phyloP scores from a whole-genome alignment of 2,329 filamentous ascomycete species.

The Ciborinia camelliae region DNA sequence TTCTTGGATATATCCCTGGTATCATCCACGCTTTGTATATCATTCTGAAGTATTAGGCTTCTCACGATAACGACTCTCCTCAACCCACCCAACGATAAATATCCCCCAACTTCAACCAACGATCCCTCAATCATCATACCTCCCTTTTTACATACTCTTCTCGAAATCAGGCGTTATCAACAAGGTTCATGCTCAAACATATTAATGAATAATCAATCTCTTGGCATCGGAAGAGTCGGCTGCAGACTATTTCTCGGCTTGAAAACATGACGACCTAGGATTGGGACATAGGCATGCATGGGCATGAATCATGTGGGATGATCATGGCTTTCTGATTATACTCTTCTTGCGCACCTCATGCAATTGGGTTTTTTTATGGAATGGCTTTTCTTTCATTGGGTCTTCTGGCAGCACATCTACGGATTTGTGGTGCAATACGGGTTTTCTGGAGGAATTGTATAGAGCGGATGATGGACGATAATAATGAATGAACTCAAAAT shows the following conservation, averaged over 20 bases:
- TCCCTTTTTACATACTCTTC: background rate
- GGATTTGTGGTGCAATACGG: slow-evolving; percentile 24
- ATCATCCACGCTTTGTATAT: slow-evolving; percentile 45
- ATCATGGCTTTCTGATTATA: slow-evolving; percentile 1
- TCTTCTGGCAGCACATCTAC: slow-evolving; percentile 28
- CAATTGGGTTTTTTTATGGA: slow-evolving; percentile 13
- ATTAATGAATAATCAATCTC: slow-evolving; percentile 3
- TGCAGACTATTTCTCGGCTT: slow-evolving; percentile 8
- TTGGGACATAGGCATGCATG: background rate
- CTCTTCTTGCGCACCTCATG: background rate
- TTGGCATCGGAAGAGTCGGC: slow-evolving; percentile 13
- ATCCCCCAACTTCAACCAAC: background rate
- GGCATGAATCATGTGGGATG: slow-evolving; percentile 1
- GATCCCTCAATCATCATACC: background rate
- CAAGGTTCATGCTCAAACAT: background rate
- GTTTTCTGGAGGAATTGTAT: slow-evolving; percentile 14
- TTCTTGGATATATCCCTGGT: slow-evolving; percentile 22
- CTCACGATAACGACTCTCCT: background rate
- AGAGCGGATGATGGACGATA: slow-evolving; percentile 18
- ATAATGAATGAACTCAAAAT: slow-evolving; percentile 20
- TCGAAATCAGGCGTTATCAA: background rate
- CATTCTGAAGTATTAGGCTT: slow-evolving; percentile 75
- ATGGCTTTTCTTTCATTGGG: slow-evolving; percentile 10
- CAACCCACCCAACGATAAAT: background rate
- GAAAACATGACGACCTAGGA: background rate